A percentile compares a stretch with the other conserved stretches of the same genome.
Conservation (phyloP, 1,284 basidiomycete genomes). For the Ceratobasidium sp. region DNA sequence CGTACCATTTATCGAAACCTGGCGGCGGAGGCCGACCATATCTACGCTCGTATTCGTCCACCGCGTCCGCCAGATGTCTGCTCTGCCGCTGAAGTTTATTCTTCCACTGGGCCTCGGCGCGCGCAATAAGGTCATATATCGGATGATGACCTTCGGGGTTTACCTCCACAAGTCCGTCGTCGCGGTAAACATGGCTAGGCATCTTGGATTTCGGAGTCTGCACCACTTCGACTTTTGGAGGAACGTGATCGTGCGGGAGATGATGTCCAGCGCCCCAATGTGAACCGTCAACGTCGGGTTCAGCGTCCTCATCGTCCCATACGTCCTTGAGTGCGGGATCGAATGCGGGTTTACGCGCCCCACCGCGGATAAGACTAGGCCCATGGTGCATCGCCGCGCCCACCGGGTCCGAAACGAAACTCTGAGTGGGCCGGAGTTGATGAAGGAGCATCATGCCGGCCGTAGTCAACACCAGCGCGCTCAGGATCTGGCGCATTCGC, state of each 20-base stretch:
- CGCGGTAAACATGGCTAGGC: constrained; percentile 53
- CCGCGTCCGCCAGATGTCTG: constrained; percentile 59
- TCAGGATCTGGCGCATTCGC: constrained; percentile 22
- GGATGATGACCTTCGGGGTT: constrained; percentile 58
- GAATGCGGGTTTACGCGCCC: neutral
- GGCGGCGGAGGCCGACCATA: constrained; percentile 66
- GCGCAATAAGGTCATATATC: constrained; percentile 59
- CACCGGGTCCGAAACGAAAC: constrained; percentile 36
- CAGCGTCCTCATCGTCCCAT: constrained; percentile 39
- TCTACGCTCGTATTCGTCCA: constrained; percentile 67
- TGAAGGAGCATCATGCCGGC: constrained; percentile 32
- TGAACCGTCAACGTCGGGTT: constrained; percentile 11
- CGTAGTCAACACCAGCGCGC: constrained; percentile 28
- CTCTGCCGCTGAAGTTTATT: constrained; percentile 59
- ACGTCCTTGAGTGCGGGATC: constrained; percentile 24
- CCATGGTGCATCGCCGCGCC: constrained; percentile 38
- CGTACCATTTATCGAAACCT: constrained; percentile 67
- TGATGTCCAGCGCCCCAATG: constrained; percentile 28
- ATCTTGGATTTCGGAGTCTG: constrained; percentile 27
- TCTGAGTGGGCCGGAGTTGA: constrained; percentile 14
- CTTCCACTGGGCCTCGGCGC: constrained; percentile 58
- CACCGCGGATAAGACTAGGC: constrained; percentile 17
- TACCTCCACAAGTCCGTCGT: constrained; percentile 55
- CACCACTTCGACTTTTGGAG: neutral
- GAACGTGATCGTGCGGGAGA: neutral